These are phyloP conservation scores for Calocybe gangraenosa DNA, from an alignment of 768 basidiomycete genomes.

Conservation along the genomic window DNA sequence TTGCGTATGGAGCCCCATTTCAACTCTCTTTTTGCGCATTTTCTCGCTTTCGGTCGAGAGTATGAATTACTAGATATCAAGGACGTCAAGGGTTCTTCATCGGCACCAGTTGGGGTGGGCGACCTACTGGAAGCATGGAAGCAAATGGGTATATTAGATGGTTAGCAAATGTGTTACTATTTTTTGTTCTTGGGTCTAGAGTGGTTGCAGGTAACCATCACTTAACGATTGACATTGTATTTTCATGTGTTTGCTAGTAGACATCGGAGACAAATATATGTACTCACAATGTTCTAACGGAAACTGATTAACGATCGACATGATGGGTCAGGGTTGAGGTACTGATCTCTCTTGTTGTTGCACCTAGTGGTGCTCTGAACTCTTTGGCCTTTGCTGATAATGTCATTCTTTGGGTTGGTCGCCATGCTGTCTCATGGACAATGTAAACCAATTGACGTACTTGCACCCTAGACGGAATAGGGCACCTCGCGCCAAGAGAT, in stretches of 20 bases:
- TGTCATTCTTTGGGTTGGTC: slow-evolving; percentile 33
- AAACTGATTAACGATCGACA: slow-evolving; percentile 8
- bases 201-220: no score
- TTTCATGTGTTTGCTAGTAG: neutral
- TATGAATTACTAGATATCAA: slow-evolving; percentile 90
- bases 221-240: neutral
- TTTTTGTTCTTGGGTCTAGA: neutral
- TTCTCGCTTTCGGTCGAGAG: slow-evolving; percentile 92
- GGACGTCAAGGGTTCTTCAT: slow-evolving; percentile 73
- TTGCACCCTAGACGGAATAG: slow-evolving; percentile 25
- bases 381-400: slow-evolving; percentile 13
- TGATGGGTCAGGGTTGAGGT: slow-evolving; percentile 6
- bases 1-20: slow-evolving; percentile 94
- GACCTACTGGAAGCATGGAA: slow-evolving; percentile 86
- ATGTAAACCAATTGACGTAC: slow-evolving; percentile 13
- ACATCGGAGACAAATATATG: slow-evolving; percentile 1
- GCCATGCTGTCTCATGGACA: neutral
- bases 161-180: slow-evolving; percentile 25
- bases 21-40: slow-evolving; percentile 97
- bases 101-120: slow-evolving; percentile 67
- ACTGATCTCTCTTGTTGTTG: neutral
- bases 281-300: neutral
- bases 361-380: slow-evolving; percentile 1
- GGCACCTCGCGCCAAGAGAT: slow-evolving; percentile 30
- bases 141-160: slow-evolving; percentile 80